Base-by-base conservation (phyloP, 768 basidiomycete genomes). In the Lentinus brumalis region DNA sequence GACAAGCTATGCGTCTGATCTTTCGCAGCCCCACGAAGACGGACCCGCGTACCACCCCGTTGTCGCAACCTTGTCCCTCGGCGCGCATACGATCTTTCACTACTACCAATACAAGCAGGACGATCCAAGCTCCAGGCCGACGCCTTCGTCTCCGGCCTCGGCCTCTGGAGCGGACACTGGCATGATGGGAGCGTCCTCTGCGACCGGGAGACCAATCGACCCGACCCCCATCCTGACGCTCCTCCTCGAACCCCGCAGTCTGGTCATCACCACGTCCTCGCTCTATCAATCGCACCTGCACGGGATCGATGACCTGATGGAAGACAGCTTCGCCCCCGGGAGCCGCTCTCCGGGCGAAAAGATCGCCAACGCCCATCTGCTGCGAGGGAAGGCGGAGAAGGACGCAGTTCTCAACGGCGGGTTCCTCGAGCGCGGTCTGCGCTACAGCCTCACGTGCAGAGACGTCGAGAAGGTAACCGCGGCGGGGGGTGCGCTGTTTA, bases 51-150 rank as follows among this genome's bases (percentile, higher is more conserved):
- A 96, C 75, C 77, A 87, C 68, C 92, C 95, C 0, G 85, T 89
- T 5, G 95, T 97, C 1, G 89, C 92, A 1, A 97, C 96, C n/a
- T 76, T 98, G 52, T 94, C 95, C 14, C 76, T 97, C 59, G 88
- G 89, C 44, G 91, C 92, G 1, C 92, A 95, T 72, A 78, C 89
- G 2, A 78, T 93, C 57, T 88, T 98, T 65, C 83, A 94, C 74
- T 91, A 96, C 70, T 92, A 92, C 70, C 80, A 79, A 55, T 92
- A 92, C 67, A 76, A 74, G 57, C 12, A 39, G 9, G 63, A 64
- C 14, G 29, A 4, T 61, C 69, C 72, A 57, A 26, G 21, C 21
- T 64, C 56, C 5, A 60, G 65, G 21, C 41, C 11, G 54, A 55
- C 11, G 30, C 51, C 38, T 41, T 54, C 12, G 12, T 12, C 46